Base-by-base conservation (phyloP, 495 filamentous ascomycete genomes). In the Aspergillus bridgeri region DNA sequence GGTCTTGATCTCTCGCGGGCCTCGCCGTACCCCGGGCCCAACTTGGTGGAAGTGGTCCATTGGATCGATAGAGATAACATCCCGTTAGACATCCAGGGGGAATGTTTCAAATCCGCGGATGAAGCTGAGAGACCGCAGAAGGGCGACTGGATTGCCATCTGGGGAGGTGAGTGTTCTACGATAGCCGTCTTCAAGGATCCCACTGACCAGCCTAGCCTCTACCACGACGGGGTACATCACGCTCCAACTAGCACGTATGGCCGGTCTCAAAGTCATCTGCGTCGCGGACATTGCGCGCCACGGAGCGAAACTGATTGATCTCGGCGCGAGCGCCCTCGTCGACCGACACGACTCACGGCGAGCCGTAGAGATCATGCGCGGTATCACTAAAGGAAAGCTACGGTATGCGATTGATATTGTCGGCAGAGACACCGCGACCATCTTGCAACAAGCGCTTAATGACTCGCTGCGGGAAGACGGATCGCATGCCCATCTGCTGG, bases 141-240 rank as follows among this genome's bases (percentile, higher is more conserved):
- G 8, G 84, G 82, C 0, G 86, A 89, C 25, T 89, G 85, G 86
- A 65, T 89, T 54, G 83, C 79, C 11, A 81, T 89, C 15, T 89
- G 86, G 86, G 86, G 85, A 61, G 86, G 85, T 80, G 74, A 69
- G 77, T 50, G 7, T 25, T 15, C 33, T 22, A 47, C 6, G 7
- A 42, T 42, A 27, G 15, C 51, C 3, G 13, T 25, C 25, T 50
- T 44, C 8, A 22, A 23, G 15, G 21, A 6, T n/a, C 4, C 7
- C 20, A 53, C 38, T 20, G 59, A 53, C 24, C 43, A 56, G 27
- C 59, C 38, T 1, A 83, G 82, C 80, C 18, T 85, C 83, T 1
- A 86, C 84, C 42, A 86, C 80, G 2, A 85, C 83, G 4, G 86
- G 84, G 0, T 76, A 79, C 48, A 68, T 83, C 24, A 77, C 81